Evolutionary conservation across 2,329 filamentous ascomycete genomes (phyloP).

Genomic region (Cordyceps cateniannulata): DNA sequence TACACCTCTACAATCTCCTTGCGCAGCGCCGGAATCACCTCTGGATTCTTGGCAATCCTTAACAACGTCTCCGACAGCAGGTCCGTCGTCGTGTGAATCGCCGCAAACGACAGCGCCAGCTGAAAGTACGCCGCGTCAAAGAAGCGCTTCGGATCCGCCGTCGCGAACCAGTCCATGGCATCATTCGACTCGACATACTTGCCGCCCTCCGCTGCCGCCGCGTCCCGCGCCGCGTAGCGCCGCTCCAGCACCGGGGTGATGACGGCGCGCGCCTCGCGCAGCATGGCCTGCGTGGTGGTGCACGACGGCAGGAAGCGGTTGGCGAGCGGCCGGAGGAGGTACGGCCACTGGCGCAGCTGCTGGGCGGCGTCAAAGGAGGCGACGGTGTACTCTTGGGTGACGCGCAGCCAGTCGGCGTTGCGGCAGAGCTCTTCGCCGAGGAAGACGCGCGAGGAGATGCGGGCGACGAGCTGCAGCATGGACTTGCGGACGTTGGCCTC

Average conservation of each 20-base stretch:
- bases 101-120: slow-evolving; percentile 34
- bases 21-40: slow-evolving; percentile 31
- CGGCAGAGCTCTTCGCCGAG: slow-evolving; percentile 33
- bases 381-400: slow-evolving; percentile 39
- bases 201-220: slow-evolving; percentile 20
- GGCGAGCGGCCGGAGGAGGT: slow-evolving; percentile 37
- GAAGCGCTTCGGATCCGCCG: slow-evolving; percentile 26
- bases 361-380: slow-evolving; percentile 26
- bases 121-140: slow-evolving; percentile 17
- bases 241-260: slow-evolving; percentile 36
- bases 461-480: slow-evolving; percentile 16
- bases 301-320: slow-evolving; percentile 36
- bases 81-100: slow-evolving; percentile 47
- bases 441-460: slow-evolving; percentile 28
- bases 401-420: slow-evolving; percentile 38
- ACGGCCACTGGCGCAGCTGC: slow-evolving; percentile 34
- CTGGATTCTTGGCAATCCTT: slow-evolving; percentile 33
- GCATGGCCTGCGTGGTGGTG: slow-evolving; percentile 22
- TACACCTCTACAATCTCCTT: slow-evolving; percentile 30
- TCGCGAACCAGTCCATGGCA: slow-evolving; percentile 49
- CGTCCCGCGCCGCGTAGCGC: slow-evolving; percentile 35
- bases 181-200: slow-evolving; percentile 36
- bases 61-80: slow-evolving; percentile 17
- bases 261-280: slow-evolving; percentile 10
- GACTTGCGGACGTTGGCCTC: slow-evolving; percentile 11